Evolutionary conservation across 345 rosid genomes (phyloP), one percentile per base, ranked within the genome.

Genomic region (Murraya koenigii): DNA sequence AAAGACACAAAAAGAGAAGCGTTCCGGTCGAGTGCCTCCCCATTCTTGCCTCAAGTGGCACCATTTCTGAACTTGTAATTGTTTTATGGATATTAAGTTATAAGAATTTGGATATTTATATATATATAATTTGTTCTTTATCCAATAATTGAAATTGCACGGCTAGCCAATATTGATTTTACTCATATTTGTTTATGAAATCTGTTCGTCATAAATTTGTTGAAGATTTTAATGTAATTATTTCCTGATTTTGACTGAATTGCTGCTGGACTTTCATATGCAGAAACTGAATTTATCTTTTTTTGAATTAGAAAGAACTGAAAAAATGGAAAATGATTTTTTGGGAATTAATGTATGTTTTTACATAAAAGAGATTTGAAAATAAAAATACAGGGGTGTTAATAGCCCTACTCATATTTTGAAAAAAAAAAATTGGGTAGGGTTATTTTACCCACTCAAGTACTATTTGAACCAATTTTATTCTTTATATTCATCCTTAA

Each of bases 1-100:
- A 17, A 49, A 41, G 47, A 66, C 74, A 69, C 33, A 75, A 84
- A 66, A 79, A 69, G 66, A 54, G 72, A 62, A 73, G 83, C 88
- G 84, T 75, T 81, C 75, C 6, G 33, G 80, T 84, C 33, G 77
- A 77, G 81, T 76, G 80, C 88, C 69, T 15, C 14, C 66, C 83
- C 75, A 69, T 77, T 77, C 64, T 77, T 71, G 79, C 75, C 76
- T 68, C 68, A 67, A 71, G 14, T 19, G 47, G 72, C 72, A 52
- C 19, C 78, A 35, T 66, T 52, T 35, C 63, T 35, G 10, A 75
- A 14, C 19, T 47, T 25, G 22, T 14, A 49, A 26, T 61, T 59
- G 25, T 36, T 73, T 26, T 73, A 8, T 36, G 26, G 23, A 60
- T 15, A 60, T 73, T 10, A 23, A 59, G 66, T 72, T 33, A 36